These are phyloP conservation scores for Citrus hindsii DNA, from an alignment of 345 rosid species.

Conservation along the genomic window DNA sequence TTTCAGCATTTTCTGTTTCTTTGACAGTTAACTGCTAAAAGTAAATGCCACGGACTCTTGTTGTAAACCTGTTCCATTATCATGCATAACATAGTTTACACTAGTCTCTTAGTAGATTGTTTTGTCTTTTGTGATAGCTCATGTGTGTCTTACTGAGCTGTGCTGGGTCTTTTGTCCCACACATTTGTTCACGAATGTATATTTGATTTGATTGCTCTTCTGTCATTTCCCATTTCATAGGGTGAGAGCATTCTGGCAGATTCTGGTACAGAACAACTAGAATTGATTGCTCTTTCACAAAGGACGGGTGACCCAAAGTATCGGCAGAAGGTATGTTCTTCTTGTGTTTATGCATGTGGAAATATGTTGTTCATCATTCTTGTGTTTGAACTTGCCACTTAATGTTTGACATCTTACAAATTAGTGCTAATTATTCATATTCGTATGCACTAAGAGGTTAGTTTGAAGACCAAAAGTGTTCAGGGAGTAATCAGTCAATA, in stretches of 20 bases:
- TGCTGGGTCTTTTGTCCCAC: not conserved
- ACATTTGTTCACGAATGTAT: not conserved
- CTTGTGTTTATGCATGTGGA: not conserved
- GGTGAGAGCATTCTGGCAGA: constrained; percentile 96
- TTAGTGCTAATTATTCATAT: not conserved
- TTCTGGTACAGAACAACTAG: constrained; percentile 96
- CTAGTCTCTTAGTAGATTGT: not conserved
- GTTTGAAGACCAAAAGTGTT: constrained; percentile 1
- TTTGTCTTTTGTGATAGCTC: not conserved
- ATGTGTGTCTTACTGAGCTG: not conserved
- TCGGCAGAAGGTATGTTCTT: constrained; percentile 69
- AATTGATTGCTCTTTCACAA: constrained; percentile 96
- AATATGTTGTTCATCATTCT: not conserved
- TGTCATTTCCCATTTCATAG: constrained; percentile 30
- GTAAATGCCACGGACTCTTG: not conserved
- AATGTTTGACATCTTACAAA: not conserved
- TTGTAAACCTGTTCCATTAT: not conserved
- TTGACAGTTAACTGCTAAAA: not conserved
- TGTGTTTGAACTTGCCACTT: not conserved
- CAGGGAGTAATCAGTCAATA: not conserved
- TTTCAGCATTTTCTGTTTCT: not conserved
- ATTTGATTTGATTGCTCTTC: constrained; percentile 12
- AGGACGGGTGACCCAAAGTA: constrained; percentile 93
- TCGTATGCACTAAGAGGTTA: not conserved
- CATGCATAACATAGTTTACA: not conserved